Evolutionary conservation across 2,329 filamentous ascomycete genomes (phyloP), one percentile per base, ranked within the genome.

Genomic region (Coniochaeta ligniaria): DNA sequence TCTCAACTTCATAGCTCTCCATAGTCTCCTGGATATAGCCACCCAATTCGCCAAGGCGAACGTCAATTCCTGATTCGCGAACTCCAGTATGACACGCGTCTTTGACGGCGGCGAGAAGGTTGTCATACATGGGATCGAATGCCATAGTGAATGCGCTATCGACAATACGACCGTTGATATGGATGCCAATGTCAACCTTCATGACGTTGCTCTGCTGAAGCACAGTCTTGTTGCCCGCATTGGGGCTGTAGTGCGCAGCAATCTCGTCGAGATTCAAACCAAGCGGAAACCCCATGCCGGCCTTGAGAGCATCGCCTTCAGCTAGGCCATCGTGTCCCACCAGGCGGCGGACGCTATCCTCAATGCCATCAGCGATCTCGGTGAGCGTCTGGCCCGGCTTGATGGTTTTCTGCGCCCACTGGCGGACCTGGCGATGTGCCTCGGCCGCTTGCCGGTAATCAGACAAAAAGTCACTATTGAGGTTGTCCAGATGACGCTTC

Each of bases 391-490:
- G 87, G 56, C 92, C 92, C 0, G 92, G 92, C 78, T 89, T 89
- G 70, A 95, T 90, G 70, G 82, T 87, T 72, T 88, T 87, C 75
- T 91, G 87, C 3, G 90, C 91, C 83, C 90, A 93, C 73, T 92
- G 87, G 58, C 92, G 87, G 61, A 95, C 91, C 72, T 96, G 90
- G 60, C 92, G 86, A 73, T 96, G 92, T n/a, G 91, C 85, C 75
- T 96, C 91, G n/a, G 91, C 90, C 55, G 86, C 91, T 68, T 93
- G 84, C 63, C 92, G 87, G 73, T 93, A 96, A 69, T 96, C 91
- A 63, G 83, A 80, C 59, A 96, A 75, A 77, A 91, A 93, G 64
- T 93, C 88, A 67, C 85, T 87, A 74, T 92, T 90, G 78, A 92
- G 84, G 69, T 90, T 90, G 71, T 94, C 90, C 59, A 93, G 80